Evolutionary conservation across 148 eudicot species (phyloP), one percentile per base, ranked within the genome.

Genomic region (Fagopyrum tataricum): DNA sequence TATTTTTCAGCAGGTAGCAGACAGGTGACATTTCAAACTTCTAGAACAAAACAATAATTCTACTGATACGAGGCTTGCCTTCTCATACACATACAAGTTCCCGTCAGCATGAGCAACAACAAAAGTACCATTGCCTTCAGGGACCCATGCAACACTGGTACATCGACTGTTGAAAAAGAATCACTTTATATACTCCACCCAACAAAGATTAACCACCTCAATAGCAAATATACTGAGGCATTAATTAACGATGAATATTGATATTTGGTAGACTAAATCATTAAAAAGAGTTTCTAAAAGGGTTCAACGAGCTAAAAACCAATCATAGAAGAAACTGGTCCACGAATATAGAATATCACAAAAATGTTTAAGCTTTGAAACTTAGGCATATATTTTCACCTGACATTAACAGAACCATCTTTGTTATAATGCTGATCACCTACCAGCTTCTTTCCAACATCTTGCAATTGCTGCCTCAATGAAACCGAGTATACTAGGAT

Each of bases 401-500:
- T 93, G 74, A 61, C 88, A 79, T 90, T 90, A 58, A 93, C 79
- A 59, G 85, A 46, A 75, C 96, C 96, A 83, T 90, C 98, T 82
- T 86, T 93, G 85, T 93, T 93, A 79, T 88, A 88, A 82, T 88
- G 98, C 76, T 93, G 98, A 18, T 87, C 85, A 49, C 93, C 93
- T 75, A 93, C 93, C 76, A 93, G 93, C 84, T 88, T 93, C 82
- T 90, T 90, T 43, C 96, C 96, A 62, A 85, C 76, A 84, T 93
- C 98, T 79, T 93, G 98, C 69, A 93, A 75, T 72, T 93, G 98
- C 75, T 88, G 93, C 77, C 96, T 84, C 69, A 93, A 82, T 46
- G 98, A 88, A 52, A 84, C 98, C 11, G 96, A 93, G 76, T 93
- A 90, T 7, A 93, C 98, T 93, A 78, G 78, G 80, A 74, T 73